Evolutionary conservation across 164 flowering plant species (phyloP).

Genomic region (Berberis thunbergii): DNA sequence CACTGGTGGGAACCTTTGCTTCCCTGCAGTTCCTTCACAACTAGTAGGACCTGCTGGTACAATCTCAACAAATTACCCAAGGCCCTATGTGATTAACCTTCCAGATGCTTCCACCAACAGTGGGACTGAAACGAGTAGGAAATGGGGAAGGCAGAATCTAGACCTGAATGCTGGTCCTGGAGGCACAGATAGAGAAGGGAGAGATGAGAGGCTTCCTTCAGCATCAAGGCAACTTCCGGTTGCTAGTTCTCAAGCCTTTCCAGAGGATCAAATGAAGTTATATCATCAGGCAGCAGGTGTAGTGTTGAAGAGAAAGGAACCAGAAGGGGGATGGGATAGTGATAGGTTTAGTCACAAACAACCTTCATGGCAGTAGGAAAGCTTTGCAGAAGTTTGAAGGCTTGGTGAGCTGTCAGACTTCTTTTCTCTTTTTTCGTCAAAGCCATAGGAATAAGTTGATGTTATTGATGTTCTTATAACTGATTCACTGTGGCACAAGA

Average conservation of each 20-base stretch:
- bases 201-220: constrained; percentile 47
- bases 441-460: too few species aligned
- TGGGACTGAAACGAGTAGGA: constrained; percentile 42
- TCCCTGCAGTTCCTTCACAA: constrained; percentile 16
- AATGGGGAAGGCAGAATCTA: constrained; percentile 62
- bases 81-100: constrained; percentile 55
- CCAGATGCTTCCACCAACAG: constrained; percentile 32
- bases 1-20: constrained; percentile 33
- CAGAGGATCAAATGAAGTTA: constrained; percentile 56
- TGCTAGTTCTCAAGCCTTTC: constrained; percentile 43
- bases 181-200: constrained; percentile 44
- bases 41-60: constrained; percentile 34
- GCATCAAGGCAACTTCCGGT: constrained; percentile 45
- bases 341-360: constrained; percentile 33
- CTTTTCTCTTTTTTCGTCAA: too few species aligned
- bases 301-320: constrained; percentile 38
- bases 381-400: constrained; percentile 4
- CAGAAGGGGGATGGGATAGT: constrained; percentile 48
- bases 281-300: constrained; percentile 42
- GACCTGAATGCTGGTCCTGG: constrained; percentile 91
- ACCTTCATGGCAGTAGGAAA: constrained; percentile 34
- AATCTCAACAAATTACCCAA: constrained; percentile 45
- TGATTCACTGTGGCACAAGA: too few species aligned
- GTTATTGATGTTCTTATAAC: too few species aligned
- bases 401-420: constrained; percentile 11